Base-by-base conservation (phyloP, 1,139 yeast species). In the Debaryomyces coudertii region DNA sequence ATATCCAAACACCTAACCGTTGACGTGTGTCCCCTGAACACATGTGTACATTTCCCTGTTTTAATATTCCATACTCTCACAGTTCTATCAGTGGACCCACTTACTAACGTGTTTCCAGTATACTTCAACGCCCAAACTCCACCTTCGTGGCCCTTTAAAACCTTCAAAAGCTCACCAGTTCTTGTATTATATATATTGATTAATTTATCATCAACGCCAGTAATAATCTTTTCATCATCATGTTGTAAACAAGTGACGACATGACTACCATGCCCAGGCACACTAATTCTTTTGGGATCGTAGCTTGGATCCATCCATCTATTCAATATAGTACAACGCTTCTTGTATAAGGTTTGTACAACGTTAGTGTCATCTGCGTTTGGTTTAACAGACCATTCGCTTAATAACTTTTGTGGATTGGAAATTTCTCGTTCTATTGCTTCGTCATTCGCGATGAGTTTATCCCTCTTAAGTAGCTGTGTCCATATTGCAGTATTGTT, bases 41-140 rank as follows among this genome's bases (percentile, higher is more conserved):
- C 80, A 64, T 90, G 96, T 0, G 96, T 87, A 62, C 95, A 88
- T 53, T 72, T 75, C 1, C 87, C 90, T 16, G 85, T 80, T 41
- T 73, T 72, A 53, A 90, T 81, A 62, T 90, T 89, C 98, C 98
- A 92, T 3, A 92, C 83, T 47, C 97, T 76, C 6, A 67, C 96
- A 0, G 95, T 85, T 54, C 96, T 78, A 66, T 92, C 98, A 1
- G 97, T 90, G 1, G 96, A 85, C 0, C 97, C 98, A 52, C 95
- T 85, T 0, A 90, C 95, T 36, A 92, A 69, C 1, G 88, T 85
- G 61, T 87, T 83, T n/a, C 89, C 89, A 45, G 80, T 80, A 62
- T 90, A 92, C 64, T 93, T 90, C 61, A 93, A 73, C 1, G 99
- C 98, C 99, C 99, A 93, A 7, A 95, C 99, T 23, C 99, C 99